Evolutionary conservation across 2,329 filamentous ascomycete species (phyloP).

Genomic region (Nemania diffusa): DNA sequence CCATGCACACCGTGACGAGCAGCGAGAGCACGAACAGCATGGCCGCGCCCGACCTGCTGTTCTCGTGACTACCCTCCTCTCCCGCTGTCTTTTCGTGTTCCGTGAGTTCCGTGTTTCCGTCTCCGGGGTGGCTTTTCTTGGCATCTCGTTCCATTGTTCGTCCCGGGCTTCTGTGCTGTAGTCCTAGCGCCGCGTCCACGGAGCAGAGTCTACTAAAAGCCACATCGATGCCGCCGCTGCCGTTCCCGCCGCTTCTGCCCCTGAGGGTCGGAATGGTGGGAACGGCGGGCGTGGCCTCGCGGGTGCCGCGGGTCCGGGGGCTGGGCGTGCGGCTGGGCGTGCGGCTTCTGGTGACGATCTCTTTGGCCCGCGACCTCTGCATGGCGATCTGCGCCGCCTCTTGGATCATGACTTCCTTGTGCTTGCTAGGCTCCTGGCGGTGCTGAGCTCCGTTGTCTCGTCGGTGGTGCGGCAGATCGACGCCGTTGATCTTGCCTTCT

Average conservation of each 20-base stretch:
- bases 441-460: constrained; percentile 23
- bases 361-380: constrained; percentile 40
- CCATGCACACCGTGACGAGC: constrained; percentile 28
- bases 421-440: constrained; percentile 26
- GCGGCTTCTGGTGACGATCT: constrained; percentile 30
- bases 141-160: not conserved
- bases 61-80: not conserved
- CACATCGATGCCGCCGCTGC: constrained; percentile 41
- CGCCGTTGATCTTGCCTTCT: not conserved
- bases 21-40: constrained; percentile 24
- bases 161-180: not conserved
- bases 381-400: constrained; percentile 45
- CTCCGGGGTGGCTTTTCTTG: not conserved
- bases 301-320: constrained; percentile 29
- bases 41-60: constrained; percentile 1
- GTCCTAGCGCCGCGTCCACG: not conserved
- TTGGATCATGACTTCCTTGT: constrained; percentile 39
- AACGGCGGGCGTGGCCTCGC: constrained; percentile 15
- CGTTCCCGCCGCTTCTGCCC: constrained; percentile 30
- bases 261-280: constrained; percentile 10
- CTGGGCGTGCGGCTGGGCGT: constrained; percentile 30
- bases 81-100: not conserved
- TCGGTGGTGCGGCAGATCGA: not conserved
- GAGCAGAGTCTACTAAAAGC: constrained; percentile 31
- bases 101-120: not conserved